phyloP scores from a whole-genome alignment of 2,329 filamentous ascomycete species.

The Fusarium continuum region DNA sequence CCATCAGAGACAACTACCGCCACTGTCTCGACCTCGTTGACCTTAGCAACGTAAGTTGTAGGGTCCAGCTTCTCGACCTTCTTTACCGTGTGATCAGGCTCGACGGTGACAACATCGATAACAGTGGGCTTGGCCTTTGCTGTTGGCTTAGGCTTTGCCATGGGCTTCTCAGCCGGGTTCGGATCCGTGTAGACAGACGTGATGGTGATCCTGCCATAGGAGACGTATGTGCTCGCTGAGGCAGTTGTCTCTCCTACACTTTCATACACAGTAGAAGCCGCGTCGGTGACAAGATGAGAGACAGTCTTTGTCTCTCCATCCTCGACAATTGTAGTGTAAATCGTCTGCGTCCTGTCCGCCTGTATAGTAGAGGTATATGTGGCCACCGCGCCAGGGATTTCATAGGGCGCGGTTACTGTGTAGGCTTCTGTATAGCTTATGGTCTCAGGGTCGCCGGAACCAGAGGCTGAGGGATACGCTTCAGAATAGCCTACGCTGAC shows the following conservation, averaged over 20 bases:
- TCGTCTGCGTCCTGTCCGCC: conserved; percentile 6
- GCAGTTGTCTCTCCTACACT: conserved; percentile 38
- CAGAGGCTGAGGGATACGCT: conserved; percentile 6
- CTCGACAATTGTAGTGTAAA: conserved; percentile 18
- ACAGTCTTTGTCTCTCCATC: conserved; percentile 21
- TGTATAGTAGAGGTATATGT: conserved; percentile 10
- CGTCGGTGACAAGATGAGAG: conserved; percentile 10
- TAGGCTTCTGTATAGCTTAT: conserved; percentile 4
- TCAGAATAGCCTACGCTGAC: conserved; percentile 20
- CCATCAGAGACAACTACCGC: conserved; percentile 22
- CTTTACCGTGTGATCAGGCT: conserved; percentile 36
- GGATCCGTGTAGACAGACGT: conserved; percentile 36
- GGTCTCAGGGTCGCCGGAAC: background rate
- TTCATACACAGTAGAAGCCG: conserved; percentile 13
- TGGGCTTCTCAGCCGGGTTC: conserved; percentile 9
- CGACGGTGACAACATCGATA: conserved; percentile 34
- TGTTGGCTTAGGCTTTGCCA: conserved; percentile 2
- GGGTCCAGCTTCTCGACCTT: conserved; percentile 36
- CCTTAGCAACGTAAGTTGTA: conserved; percentile 33
- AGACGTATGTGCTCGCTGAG: conserved; percentile 37
- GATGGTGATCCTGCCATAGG: conserved; percentile 39
- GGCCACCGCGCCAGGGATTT: conserved; percentile 8
- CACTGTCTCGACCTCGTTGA: conserved; percentile 29
- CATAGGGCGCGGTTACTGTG: conserved; percentile 18
- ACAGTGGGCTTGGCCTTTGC: conserved; percentile 33